Evolutionary conservation across 345 rosid genomes (phyloP).

Genomic region (Camelina neglecta): DNA sequence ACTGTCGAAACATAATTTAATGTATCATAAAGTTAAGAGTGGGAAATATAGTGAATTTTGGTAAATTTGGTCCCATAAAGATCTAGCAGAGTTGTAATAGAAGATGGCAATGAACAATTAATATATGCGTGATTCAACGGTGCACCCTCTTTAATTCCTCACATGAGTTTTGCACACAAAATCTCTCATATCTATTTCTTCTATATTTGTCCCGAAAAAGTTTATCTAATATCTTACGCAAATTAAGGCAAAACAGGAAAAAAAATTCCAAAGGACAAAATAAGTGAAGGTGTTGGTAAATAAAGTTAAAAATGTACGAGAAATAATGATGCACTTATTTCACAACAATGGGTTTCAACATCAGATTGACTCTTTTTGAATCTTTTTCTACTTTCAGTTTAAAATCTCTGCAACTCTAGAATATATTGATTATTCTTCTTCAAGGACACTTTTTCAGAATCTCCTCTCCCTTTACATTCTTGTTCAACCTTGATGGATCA

Average conservation of each 20-base stretch:
- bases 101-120: conserved; percentile 24
- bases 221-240: conserved; percentile 16
- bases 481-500: conserved; percentile 12
- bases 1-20: background rate
- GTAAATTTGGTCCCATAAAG: conserved; percentile 6
- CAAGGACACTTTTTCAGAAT: conserved; percentile 32
- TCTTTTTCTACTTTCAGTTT: conserved; percentile 30
- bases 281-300: conserved; percentile 28
- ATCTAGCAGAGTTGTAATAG: conserved; percentile 1
- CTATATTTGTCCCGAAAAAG: conserved; percentile 4
- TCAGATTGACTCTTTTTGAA: conserved; percentile 27
- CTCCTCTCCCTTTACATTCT: background rate
- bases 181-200: background rate
- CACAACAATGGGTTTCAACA: conserved; percentile 23
- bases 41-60: background rate
- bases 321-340: conserved; percentile 23
- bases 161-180: conserved; percentile 45
- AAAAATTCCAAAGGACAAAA: background rate
- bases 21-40: background rate
- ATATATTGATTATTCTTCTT: conserved; percentile 32
- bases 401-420: conserved; percentile 16
- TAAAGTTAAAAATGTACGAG: conserved; percentile 37
- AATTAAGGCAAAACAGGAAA: conserved; percentile 18
- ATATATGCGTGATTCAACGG: conserved; percentile 46
- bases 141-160: conserved; percentile 36